Evolutionary conservation across 148 eudicot genomes (phyloP).

Genomic region (Diospyros kaki): DNA sequence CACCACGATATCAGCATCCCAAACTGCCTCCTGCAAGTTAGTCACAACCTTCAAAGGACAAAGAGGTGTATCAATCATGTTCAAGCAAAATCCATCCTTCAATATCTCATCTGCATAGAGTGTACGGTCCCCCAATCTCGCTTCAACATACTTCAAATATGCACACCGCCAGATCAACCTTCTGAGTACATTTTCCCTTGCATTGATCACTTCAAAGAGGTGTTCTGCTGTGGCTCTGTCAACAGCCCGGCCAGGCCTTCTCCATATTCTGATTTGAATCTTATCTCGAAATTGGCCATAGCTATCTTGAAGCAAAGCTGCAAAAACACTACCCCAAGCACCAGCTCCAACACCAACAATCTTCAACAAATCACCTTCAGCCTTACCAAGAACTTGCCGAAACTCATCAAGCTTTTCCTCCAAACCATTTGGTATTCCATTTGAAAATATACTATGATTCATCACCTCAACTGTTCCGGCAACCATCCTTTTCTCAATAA

Average conservation of each 20-base stretch:
- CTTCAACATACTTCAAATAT: conserved; percentile 57
- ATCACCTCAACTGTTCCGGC: conserved; percentile 35
- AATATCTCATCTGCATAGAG: conserved; percentile 63
- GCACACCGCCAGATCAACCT: conserved; percentile 53
- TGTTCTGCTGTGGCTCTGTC: conserved; percentile 53
- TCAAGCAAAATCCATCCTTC: conserved; percentile 59
- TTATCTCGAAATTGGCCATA: conserved; percentile 57
- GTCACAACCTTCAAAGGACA: conserved; percentile 67
- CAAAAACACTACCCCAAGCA: conserved; percentile 70
- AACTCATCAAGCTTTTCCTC: conserved; percentile 53
- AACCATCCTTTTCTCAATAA: conserved; percentile 29
- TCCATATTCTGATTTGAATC: conserved; percentile 57
- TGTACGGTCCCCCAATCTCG: conserved; percentile 53
- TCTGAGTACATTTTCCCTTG: conserved; percentile 55
- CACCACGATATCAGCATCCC: conserved; percentile 66
- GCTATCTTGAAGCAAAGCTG: conserved; percentile 55
- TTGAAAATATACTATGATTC: conserved; percentile 13
- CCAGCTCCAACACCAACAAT: conserved; percentile 62
- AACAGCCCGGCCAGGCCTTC: conserved; percentile 55
- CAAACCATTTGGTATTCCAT: conserved; percentile 35
- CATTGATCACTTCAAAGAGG: conserved; percentile 56
- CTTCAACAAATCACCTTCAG: conserved; percentile 41
- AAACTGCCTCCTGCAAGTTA: conserved; percentile 63
- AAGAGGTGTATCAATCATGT: conserved; percentile 62
- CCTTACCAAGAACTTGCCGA: conserved; percentile 36